Evolutionary conservation across 164 flowering plant species (phyloP).

Genomic region (Annona cherimola): DNA sequence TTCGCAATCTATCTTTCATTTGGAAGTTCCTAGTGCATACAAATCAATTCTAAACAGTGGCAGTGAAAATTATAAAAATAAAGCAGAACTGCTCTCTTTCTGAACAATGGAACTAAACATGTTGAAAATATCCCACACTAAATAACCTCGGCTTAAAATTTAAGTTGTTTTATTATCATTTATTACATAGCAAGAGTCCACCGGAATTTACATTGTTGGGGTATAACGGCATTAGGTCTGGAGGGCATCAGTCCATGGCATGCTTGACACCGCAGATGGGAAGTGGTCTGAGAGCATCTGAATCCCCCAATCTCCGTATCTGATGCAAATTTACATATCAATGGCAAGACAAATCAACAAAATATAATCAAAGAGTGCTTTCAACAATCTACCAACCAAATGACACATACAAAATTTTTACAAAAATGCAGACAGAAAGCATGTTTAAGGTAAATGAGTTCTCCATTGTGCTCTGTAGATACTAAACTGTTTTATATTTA

Average conservation of each 20-base stretch:
- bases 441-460: background rate
- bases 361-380: background rate
- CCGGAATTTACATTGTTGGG: slow-evolving; percentile 65
- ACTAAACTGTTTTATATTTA: no score
- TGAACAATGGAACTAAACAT: no score
- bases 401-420: background rate
- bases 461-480: background rate
- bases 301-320: slow-evolving; percentile 55
- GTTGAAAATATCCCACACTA: no score
- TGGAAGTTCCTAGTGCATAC: no score
- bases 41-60: no score
- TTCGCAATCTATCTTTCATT: no score
- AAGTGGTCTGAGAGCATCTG: slow-evolving; percentile 52
- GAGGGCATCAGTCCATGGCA: slow-evolving; percentile 97
- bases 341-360: background rate
- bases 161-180: no score
- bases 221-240: slow-evolving; percentile 44
- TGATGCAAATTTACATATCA: slow-evolving; percentile 19
- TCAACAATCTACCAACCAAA: background rate
- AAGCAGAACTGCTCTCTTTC: no score
- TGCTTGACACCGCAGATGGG: slow-evolving; percentile 75
- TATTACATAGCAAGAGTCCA: background rate
- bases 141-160: no score
- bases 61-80: no score
- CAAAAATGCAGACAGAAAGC: background rate